These are phyloP conservation scores for Claviceps humidiphila DNA, from an alignment of 2,329 filamentous ascomycete genomes.

Conservation along the genomic window DNA sequence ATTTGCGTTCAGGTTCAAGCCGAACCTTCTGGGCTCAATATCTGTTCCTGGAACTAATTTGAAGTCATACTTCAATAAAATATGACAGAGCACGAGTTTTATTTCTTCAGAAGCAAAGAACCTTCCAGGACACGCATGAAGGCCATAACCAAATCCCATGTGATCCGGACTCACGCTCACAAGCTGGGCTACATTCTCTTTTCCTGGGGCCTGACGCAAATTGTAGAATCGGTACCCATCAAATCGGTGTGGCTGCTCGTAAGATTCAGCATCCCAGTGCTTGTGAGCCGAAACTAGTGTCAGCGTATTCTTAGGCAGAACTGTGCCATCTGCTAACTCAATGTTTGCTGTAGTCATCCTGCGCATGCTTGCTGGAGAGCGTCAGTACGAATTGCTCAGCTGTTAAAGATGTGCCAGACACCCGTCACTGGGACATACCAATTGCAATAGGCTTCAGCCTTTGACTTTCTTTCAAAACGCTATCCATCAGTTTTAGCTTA, in stretches of 20 bases:
- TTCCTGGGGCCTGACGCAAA: constrained; percentile 3
- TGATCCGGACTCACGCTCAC: constrained; percentile 16
- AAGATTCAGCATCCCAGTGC: background rate
- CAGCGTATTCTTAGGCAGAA: background rate
- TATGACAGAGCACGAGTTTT: constrained; percentile 11
- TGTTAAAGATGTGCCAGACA: background rate
- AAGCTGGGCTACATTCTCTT: constrained; percentile 13
- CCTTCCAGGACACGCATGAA: constrained; percentile 25
- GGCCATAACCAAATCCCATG: constrained; percentile 23
- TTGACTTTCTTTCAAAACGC: constrained; percentile 37
- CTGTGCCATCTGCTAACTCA: constrained; percentile 8
- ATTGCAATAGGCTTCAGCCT: constrained; percentile 22
- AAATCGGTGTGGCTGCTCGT: constrained; percentile 3
- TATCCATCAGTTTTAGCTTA: constrained; percentile 34
- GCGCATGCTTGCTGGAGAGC: background rate
- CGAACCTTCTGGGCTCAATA: background rate
- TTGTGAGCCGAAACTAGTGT: background rate
- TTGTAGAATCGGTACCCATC: constrained; percentile 12
- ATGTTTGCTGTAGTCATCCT: constrained; percentile 4
- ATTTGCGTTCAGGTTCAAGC: background rate
- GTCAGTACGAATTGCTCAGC: background rate
- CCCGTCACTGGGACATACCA: background rate
- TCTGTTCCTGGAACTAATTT: background rate
- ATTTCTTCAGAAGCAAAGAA: constrained; percentile 25
- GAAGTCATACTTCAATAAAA: background rate